Percentiles rank a stretch among this genome's conserved stretches.
Conservation (phyloP, 73 alveolate genomes). For the Paraurostyla sp. region DNA sequence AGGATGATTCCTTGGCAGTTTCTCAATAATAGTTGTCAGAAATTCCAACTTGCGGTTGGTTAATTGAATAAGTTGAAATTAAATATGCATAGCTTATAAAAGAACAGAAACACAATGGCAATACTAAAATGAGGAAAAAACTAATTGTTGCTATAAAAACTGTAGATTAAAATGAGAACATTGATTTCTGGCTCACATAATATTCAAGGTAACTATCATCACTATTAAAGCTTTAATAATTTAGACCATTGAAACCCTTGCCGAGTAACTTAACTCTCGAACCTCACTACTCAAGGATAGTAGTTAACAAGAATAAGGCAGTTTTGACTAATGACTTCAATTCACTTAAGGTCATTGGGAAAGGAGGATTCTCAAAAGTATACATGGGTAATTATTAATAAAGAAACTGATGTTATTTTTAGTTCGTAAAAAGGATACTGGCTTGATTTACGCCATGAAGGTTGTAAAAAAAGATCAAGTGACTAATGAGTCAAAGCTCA, state of each 20-base stretch:
- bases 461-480: constrained; percentile 61
- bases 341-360: constrained; percentile 67
- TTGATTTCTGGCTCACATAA: constrained; percentile 57
- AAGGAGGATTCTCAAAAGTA: constrained; percentile 69
- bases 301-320: constrained; percentile 29
- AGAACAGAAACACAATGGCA: neutral
- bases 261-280: constrained; percentile 25
- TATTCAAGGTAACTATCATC: constrained; percentile 30
- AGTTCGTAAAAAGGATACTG: constrained; percentile 73
- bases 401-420: neutral
- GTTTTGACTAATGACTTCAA: constrained; percentile 63
- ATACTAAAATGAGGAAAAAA: constrained; percentile 28
- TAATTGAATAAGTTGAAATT: constrained; percentile 64
- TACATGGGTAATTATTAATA: constrained; percentile 35
- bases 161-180: constrained; percentile 22
- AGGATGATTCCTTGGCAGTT: neutral
- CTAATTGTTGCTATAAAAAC: constrained; percentile 54
- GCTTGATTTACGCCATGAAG: constrained; percentile 73
- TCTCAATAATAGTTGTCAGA: neutral
- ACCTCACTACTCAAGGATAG: constrained; percentile 46
- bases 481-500: constrained; percentile 18
- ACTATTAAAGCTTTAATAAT: too few species aligned
- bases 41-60: constrained; percentile 72
- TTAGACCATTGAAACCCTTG: constrained; percentile 21
- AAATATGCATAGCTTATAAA: constrained; percentile 43